These are phyloP conservation scores for Plectranthus barbatus DNA, from an alignment of 257 asterid species.

Conservation along the genomic window DNA sequence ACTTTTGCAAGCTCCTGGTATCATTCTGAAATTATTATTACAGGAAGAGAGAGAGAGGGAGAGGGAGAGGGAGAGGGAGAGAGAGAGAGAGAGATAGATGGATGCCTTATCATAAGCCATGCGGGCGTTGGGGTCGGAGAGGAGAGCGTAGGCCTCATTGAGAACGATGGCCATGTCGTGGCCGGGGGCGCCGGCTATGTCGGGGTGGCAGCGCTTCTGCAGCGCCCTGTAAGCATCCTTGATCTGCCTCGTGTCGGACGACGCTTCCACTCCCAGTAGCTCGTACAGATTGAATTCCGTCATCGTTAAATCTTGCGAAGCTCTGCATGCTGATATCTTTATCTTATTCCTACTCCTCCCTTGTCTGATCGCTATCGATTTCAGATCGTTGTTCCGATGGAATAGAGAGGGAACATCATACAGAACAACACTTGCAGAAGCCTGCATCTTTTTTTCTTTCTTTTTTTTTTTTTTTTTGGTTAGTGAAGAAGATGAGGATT, in stretches of 20 bases:
- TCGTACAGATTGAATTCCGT: conserved; percentile 79
- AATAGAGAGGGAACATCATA: conserved; percentile 21
- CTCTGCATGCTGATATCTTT: conserved; percentile 28
- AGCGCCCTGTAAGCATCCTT: conserved; percentile 69
- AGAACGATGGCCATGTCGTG: conserved; percentile 93
- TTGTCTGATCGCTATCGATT: conserved; percentile 15
- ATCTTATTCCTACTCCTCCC: conserved; percentile 3
- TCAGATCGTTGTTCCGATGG: conserved; percentile 11
- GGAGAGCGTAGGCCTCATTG: conserved; percentile 82
- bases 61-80: neutral
- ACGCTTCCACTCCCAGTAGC: conserved; percentile 68
- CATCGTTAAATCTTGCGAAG: conserved; percentile 26
- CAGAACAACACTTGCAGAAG: conserved; percentile 29
- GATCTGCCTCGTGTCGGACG: conserved; percentile 47
- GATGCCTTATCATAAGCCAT: conserved; percentile 66
- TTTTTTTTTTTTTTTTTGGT: no score
- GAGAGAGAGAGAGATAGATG: neutral
- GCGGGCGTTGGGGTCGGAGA: conserved; percentile 64
- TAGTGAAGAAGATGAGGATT: no score
- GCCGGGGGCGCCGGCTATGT: conserved; percentile 76
- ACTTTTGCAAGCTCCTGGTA: conserved; percentile 80
- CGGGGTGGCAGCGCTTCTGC: conserved; percentile 95
- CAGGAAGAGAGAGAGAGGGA: no score
- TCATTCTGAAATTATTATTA: no score
- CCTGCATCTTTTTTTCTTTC: conserved; percentile 30